A percentile compares a stretch with the other conserved stretches of the same genome.
Conservation (phyloP, 495 filamentous ascomycete species). For the Penicillium longicatenatum region DNA sequence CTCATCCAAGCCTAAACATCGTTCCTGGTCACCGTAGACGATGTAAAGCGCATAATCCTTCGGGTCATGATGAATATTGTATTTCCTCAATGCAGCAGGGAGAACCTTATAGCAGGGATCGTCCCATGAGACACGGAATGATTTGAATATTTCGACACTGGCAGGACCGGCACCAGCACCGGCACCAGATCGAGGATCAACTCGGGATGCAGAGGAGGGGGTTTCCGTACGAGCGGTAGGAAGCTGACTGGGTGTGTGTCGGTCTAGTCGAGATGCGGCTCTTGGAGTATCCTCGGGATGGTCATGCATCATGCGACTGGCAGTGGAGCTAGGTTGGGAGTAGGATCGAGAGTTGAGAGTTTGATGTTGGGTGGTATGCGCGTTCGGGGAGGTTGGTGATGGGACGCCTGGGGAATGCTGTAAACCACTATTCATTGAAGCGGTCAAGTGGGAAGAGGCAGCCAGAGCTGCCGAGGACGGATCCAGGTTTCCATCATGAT, state of each 20-base stretch:
- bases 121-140: conserved; percentile 95
- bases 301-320: conserved; percentile 40
- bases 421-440: conserved; percentile 67
- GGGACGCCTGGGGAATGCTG: conserved; percentile 72
- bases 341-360: conserved; percentile 53
- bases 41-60: conserved; percentile 97
- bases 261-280: conserved; percentile 33
- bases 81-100: conserved; percentile 92
- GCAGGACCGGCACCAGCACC: conserved; percentile 34
- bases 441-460: conserved; percentile 74
- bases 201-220: conserved; percentile 37
- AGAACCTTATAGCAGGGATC: conserved; percentile 97
- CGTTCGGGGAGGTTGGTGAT: conserved; percentile 78
- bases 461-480: conserved; percentile 68
- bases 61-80: conserved; percentile 97
- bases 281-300: conserved; percentile 45
- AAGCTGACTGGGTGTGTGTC: conserved; percentile 43
- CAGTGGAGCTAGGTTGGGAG: conserved; percentile 35
- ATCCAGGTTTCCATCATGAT: conserved; percentile 57
- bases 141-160: conserved; percentile 94
- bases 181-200: conserved; percentile 52
- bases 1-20: conserved; percentile 88
- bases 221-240: conserved; percentile 40
- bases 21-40: conserved; percentile 95
- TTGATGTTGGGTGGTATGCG: conserved; percentile 49